Conservation (phyloP, 805 yeast species). For the Candida ulmi region DNA sequence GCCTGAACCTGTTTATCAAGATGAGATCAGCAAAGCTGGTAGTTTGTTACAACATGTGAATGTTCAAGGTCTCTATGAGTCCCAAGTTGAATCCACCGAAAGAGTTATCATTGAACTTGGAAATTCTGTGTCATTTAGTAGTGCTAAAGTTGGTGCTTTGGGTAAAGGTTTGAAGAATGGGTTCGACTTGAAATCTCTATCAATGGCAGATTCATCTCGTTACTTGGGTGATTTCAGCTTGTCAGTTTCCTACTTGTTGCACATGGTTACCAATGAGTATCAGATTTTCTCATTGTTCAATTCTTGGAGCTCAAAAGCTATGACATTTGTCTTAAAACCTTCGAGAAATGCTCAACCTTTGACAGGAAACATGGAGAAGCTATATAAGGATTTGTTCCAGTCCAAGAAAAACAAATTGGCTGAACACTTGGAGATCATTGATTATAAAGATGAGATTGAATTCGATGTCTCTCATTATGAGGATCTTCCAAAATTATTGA, state of each 20-base stretch:
- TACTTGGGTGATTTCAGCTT: conserved; percentile 53
- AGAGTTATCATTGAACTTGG: conserved; percentile 81
- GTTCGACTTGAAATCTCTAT: conserved; percentile 58
- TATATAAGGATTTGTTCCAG: conserved; percentile 49
- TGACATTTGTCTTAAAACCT: conserved; percentile 62
- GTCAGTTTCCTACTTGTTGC: conserved; percentile 61
- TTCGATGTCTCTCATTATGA: conserved; percentile 54
- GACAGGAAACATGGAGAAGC: conserved; percentile 45
- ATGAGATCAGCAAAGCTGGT: conserved; percentile 51
- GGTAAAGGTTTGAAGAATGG: conserved; percentile 86
- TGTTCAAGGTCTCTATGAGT: conserved; percentile 70
- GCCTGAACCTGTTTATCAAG: conserved; percentile 57
- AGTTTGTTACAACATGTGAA: conserved; percentile 58
- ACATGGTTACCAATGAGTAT: conserved; percentile 66
- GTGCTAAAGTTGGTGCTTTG: conserved; percentile 69
- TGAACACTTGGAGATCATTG: conserved; percentile 40
- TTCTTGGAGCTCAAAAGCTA: conserved; percentile 49
- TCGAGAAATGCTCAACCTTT: conserved; percentile 59
- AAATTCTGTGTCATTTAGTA: conserved; percentile 61
- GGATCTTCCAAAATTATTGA: conserved; percentile 49
- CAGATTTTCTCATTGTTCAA: conserved; percentile 66
- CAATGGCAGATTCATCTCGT: conserved; percentile 37
- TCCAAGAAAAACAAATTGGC: conserved; percentile 41
- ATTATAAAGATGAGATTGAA: conserved; percentile 44
- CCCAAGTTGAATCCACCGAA: conserved; percentile 60